Conservation (phyloP, 208 protist species). For the Trypanosoma lewisi region DNA sequence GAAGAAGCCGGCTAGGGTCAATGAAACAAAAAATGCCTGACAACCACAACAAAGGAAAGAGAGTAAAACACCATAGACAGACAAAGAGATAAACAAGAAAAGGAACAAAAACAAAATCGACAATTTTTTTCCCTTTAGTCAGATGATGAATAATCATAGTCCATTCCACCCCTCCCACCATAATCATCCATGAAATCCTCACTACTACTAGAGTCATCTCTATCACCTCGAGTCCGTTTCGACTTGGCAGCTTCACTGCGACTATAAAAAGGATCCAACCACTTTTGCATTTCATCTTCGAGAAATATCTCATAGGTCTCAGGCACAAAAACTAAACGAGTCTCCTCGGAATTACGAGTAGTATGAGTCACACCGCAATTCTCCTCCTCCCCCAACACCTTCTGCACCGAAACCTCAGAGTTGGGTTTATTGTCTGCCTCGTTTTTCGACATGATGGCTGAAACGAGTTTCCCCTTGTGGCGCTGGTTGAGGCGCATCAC, state of each 20-base stretch:
- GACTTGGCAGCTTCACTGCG: conserved; percentile 3
- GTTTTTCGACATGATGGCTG: conserved; percentile 16
- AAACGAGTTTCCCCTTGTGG: conserved; percentile 23
- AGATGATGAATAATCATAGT: conserved; percentile 18
- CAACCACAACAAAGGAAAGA: too few species aligned
- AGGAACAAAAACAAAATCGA: conserved; percentile 16
- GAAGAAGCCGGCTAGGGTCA: background rate
- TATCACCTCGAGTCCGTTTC: conserved; percentile 2
- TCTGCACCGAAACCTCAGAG: background rate
- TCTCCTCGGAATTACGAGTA: background rate
- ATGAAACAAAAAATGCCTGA: conserved; percentile 3
- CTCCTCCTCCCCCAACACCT: background rate
- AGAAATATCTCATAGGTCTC: conserved; percentile 26
- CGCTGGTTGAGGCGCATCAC: conserved; percentile 42
- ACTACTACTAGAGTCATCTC: conserved; percentile 13
- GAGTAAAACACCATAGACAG: too few species aligned
- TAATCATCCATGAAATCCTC: conserved; percentile 21
- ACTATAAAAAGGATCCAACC: conserved; percentile 34
- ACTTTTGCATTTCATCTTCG: conserved; percentile 37
- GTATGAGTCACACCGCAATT: background rate
- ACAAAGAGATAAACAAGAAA: background rate
- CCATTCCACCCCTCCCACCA: conserved; percentile 9
- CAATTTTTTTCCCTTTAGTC: background rate
- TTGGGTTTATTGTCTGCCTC: background rate
- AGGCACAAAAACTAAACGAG: conserved; percentile 29